These are phyloP conservation scores for Zelopaecilomyces penicillatus DNA, from an alignment of 2,329 filamentous ascomycete species.

Conservation along the genomic window DNA sequence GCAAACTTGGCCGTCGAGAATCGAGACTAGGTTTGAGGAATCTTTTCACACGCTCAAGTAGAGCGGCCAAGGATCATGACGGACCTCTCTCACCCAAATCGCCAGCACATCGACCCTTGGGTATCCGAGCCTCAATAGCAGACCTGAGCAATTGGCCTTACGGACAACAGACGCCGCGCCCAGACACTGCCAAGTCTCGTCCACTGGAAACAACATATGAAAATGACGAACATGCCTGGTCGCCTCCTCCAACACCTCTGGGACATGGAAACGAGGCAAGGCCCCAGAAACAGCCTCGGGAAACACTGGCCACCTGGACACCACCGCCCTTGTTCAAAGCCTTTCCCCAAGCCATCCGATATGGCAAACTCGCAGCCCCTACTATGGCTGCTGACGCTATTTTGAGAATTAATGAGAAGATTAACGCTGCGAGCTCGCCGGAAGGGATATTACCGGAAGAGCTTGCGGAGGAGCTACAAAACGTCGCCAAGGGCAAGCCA, in stretches of 20 bases:
- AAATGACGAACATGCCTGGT: constrained; percentile 2
- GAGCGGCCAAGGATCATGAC: constrained; percentile 26
- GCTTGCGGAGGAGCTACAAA: background rate
- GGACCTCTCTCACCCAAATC: constrained; percentile 21
- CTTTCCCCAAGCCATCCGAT: constrained; percentile 73
- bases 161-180: constrained; percentile 13
- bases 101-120: constrained; percentile 21
- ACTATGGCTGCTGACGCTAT: constrained; percentile 61
- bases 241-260: constrained; percentile 12
- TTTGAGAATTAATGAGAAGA: constrained; percentile 50
- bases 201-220: constrained; percentile 28
- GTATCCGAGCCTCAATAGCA: constrained; percentile 38
- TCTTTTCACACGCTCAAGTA: constrained; percentile 41
- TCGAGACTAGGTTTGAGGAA: constrained; percentile 43
- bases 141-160: constrained; percentile 38
- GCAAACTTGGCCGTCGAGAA: constrained; percentile 38
- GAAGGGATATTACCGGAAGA: constrained; percentile 10
- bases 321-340: constrained; percentile 78
- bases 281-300: constrained; percentile 16
- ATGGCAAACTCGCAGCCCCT: constrained; percentile 61
- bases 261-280: constrained; percentile 11
- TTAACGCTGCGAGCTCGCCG: constrained; percentile 17
- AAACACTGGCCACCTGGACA: constrained; percentile 44
- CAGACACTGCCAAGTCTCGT: constrained; percentile 10
- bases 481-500: constrained; percentile 7